Evolutionary conservation across 352 stramenopile genomes (phyloP).

Genomic region (Phytopythium sindhum): DNA sequence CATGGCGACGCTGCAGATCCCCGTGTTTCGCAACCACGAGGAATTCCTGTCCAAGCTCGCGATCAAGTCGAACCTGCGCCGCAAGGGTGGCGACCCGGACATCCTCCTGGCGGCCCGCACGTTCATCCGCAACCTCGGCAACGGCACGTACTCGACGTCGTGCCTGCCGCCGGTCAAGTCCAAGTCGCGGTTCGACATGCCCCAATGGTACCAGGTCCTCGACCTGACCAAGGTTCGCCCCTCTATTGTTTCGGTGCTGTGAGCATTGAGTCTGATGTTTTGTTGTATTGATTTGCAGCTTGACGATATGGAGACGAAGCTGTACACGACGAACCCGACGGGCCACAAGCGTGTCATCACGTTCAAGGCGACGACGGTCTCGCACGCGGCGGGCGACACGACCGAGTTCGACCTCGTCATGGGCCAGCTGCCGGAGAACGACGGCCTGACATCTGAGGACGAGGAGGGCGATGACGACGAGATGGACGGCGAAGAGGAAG

Average conservation of each 20-base stretch:
- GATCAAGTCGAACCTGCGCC: constrained; percentile 90
- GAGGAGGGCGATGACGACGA: constrained; percentile 42
- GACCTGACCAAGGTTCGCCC: constrained; percentile 38
- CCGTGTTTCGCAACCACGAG: constrained; percentile 89
- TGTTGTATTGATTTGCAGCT: constrained; percentile 25
- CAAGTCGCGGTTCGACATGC: constrained; percentile 81
- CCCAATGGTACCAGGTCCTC: constrained; percentile 59
- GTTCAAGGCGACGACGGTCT: constrained; percentile 44
- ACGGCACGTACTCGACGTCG: constrained; percentile 48
- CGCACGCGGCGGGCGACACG: constrained; percentile 63
- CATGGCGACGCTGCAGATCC: constrained; percentile 96
- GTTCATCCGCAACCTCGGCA: constrained; percentile 78
- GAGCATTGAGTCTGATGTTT: background rate
- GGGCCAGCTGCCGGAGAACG: constrained; percentile 73
- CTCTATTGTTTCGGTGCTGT: background rate
- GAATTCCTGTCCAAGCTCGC: constrained; percentile 97
- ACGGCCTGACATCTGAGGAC: constrained; percentile 64
- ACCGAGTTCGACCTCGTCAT: constrained; percentile 84
- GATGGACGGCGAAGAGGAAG: constrained; percentile 30
- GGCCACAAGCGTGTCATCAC: constrained; percentile 52
- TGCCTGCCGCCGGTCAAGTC: constrained; percentile 73
- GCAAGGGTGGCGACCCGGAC: constrained; percentile 96
- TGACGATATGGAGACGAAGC: constrained; percentile 37
- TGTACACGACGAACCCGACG: constrained; percentile 62
- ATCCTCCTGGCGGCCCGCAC: constrained; percentile 90